Base-by-base conservation (phyloP, 2,329 filamentous ascomycete species). In the Microcyclospora pomicola region DNA sequence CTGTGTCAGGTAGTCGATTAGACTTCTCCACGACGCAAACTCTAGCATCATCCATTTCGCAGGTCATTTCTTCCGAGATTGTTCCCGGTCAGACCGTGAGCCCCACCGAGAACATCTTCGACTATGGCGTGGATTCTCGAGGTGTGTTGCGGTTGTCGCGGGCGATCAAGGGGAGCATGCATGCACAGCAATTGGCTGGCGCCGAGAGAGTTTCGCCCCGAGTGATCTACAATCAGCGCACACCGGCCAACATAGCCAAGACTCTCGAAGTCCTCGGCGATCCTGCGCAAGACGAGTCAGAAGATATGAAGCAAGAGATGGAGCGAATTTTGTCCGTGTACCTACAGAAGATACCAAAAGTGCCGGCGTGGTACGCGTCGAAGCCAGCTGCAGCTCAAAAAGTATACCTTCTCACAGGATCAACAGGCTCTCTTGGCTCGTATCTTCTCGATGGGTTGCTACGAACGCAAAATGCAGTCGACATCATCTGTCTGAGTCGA, bases 331-430 rank as follows among this genome's bases (percentile, higher is more conserved):
- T 24, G 19, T 24, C 19, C 19, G 7, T 7, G 19, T 24, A 24
- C 7, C 19, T 24, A 24, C 19, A 7, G 7, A 24, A 24, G 19
- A 24, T 24, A 24, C 19, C 19, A 24, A 24, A 24, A 24, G 19
- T 7, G 19, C 19, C 19, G 19, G 19, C 7, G 19, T 24, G 7
- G 5, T 24, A 24, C 19, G 19, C 19, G 7, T 7, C 19, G 7
- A 24, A 24, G 19, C 19, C 19, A 24, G 19, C 19, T 5, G 19
- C 33, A 31, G 13, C 34, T 34, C 16, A 31, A 35, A 13, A 39
- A 27, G 38, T 39, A 9, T 41, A 58, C 7, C 39, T 53, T n/a
- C 35, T 58, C 11, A 58, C 55, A 3, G 54, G 55, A 2, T 50
- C 47, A 0, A 57, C 55, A 3, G 55, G 55, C 3, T 49, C 51